Conservation (phyloP, 495 filamentous ascomycete species). For the Aspergillus nidulans region DNA sequence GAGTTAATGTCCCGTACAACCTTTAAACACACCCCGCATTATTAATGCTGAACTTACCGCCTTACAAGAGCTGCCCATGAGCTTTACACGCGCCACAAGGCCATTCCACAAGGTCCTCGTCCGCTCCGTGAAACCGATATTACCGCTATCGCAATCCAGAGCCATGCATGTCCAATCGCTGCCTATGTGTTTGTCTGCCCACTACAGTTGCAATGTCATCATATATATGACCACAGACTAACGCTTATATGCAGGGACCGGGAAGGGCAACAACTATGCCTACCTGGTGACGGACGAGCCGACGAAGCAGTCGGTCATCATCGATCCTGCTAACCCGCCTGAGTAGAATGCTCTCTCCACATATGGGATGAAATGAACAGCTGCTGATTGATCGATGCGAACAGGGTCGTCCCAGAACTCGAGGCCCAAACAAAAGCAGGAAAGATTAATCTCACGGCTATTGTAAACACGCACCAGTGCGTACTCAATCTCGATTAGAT, state of each 20-base stretch:
- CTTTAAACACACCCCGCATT: background rate
- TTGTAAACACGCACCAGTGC: constrained; percentile 97
- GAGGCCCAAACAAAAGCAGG: constrained; percentile 65
- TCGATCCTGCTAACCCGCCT: constrained; percentile 88
- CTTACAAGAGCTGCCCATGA: constrained; percentile 22
- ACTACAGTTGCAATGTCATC: background rate
- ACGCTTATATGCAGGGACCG: constrained; percentile 64
- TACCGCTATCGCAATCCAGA: constrained; percentile 19
- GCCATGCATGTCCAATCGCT: constrained; percentile 96
- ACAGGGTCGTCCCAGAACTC: constrained; percentile 76
- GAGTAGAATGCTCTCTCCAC: constrained; percentile 57
- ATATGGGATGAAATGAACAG: background rate
- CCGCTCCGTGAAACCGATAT: background rate
- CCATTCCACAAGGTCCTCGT: constrained; percentile 10
- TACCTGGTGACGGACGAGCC: constrained; percentile 92
- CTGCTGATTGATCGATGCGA: constrained; percentile 1
- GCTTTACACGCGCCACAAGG: constrained; percentile 21
- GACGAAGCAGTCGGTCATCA: constrained; percentile 86
- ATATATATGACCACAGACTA: constrained; percentile 15
- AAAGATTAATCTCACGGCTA: constrained; percentile 76
- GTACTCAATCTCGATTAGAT: constrained; percentile 19
- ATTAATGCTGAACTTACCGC: constrained; percentile 5
- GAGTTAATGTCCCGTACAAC: background rate
- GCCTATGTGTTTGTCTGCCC: constrained; percentile 79
- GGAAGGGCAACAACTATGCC: constrained; percentile 90